Evolutionary conservation across 345 rosid species (phyloP), one percentile per base, ranked within the genome.

Genomic region (Hibiscus mutabilis): DNA sequence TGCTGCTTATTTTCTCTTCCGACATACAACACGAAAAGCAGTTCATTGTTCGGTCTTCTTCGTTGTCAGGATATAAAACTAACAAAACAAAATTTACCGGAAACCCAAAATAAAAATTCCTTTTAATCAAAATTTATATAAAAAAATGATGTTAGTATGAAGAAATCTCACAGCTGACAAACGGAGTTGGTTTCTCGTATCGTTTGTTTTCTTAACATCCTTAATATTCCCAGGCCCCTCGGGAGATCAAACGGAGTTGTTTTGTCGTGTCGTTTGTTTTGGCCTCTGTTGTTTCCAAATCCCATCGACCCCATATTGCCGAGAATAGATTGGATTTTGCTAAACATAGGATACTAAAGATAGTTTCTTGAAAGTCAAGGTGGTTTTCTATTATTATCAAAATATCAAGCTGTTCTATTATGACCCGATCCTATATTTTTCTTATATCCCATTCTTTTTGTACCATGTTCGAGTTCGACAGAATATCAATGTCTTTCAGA

Each of bases 1-100:
- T 89, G 78, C 81, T 84, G 75, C 63, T 75, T 7, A 68, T 53
- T 79, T 22, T 85, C 46, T 76, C 84, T 19, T 82, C 53, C 13
- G 93, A 78, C 74, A 75, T 64, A 79, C 97, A 91, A 72, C 95
- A 90, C 13, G 75, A 44, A 62, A 90, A 90, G 74, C 87, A 84
- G 75, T 77, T 80, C 91, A 86, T 85, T 11, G 6, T 72, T 70
- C 71, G 49, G 25, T 52, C 46, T 42, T 42, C 46, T 42, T 42
- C 14, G 46, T 42, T 37, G 42, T 37, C 42, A 37, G 42, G 53
- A 51, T 6, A 51, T 51, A 6, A n/a, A 51, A 51, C 3, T 3
- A 47, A 51, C 22, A 51, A 51, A 37, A 51, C 18, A n/a, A 8
- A 51, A 16, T 51, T 10, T 10, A 14, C 11, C 14, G 12, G 58